Percentiles rank a stretch among this genome's conserved stretches.
phyloP scores from a whole-genome alignment of 2,329 filamentous ascomycete species.

The Penicillium sp. region DNA sequence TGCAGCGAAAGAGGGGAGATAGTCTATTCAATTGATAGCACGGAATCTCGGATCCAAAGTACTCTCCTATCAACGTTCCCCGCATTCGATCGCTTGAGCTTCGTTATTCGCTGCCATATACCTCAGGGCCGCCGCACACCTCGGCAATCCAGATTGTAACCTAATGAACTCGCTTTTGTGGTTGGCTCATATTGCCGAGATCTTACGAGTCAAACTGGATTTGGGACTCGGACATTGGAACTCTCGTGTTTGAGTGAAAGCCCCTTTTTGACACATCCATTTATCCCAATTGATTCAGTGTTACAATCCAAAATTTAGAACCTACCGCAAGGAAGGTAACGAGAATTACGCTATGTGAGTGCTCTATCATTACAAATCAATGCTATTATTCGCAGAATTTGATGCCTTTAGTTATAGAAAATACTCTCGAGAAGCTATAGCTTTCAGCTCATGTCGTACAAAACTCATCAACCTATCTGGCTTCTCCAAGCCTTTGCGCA shows the following conservation, averaged over 20 bases:
- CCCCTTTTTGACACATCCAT: neutral
- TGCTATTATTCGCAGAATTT: too few species aligned
- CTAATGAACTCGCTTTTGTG: neutral
- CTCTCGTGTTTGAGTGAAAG: neutral
- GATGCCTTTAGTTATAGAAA: too few species aligned
- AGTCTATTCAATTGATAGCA: neutral
- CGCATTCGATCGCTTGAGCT: neutral
- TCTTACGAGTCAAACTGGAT: neutral
- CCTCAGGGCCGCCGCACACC: neutral
- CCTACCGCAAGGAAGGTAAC: neutral
- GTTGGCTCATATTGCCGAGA: constrained; percentile 3
- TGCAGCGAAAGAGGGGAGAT: neutral
- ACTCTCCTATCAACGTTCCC: constrained; percentile 1
- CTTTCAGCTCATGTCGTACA: neutral
- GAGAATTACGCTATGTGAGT: neutral
- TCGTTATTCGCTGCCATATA: neutral
- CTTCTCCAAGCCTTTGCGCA: neutral
- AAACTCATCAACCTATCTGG: neutral
- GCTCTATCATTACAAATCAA: too few species aligned
- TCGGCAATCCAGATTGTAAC: constrained; percentile 1
- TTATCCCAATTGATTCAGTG: neutral
- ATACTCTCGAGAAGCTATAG: neutral
- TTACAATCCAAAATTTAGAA: neutral
- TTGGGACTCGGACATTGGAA: neutral
- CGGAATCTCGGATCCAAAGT: constrained; percentile 4